These are phyloP conservation scores for Trichophyton equinum DNA, from an alignment of 2,329 filamentous ascomycete species.

Conservation along the genomic window DNA sequence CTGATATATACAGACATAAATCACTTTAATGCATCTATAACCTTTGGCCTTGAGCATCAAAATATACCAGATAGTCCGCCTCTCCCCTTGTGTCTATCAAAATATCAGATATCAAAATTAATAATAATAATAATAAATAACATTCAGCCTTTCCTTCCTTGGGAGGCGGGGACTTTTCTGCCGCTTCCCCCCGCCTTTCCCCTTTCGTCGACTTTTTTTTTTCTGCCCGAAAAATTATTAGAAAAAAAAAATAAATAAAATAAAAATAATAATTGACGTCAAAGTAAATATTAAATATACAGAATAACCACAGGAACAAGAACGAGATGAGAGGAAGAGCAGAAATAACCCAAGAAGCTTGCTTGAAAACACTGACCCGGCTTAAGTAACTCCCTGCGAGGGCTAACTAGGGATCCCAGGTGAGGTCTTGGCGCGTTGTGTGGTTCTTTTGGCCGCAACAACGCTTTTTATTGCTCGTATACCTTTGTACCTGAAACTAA, in stretches of 20 bases:
- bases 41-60: neutral
- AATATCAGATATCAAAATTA: neutral
- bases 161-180: conserved; percentile 5
- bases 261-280: neutral
- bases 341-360: neutral
- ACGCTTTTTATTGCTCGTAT: neutral
- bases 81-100: neutral
- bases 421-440: neutral
- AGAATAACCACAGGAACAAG: too few species aligned
- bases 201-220: neutral
- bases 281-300: too few species aligned
- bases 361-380: neutral
- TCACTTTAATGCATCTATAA: neutral
- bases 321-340: neutral
- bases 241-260: neutral
- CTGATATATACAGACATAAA: neutral
- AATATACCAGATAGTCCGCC: neutral
- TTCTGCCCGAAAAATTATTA: neutral
- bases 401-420: neutral
- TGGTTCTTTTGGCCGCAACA: neutral
- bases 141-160: neutral
- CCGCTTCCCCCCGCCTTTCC: conserved; percentile 6
- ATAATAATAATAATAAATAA: neutral
- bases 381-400: neutral
- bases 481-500: conserved; percentile 1